Evolutionary conservation across 768 basidiomycete genomes (phyloP).

Genomic region (Tricholoma bakamatsutake): DNA sequence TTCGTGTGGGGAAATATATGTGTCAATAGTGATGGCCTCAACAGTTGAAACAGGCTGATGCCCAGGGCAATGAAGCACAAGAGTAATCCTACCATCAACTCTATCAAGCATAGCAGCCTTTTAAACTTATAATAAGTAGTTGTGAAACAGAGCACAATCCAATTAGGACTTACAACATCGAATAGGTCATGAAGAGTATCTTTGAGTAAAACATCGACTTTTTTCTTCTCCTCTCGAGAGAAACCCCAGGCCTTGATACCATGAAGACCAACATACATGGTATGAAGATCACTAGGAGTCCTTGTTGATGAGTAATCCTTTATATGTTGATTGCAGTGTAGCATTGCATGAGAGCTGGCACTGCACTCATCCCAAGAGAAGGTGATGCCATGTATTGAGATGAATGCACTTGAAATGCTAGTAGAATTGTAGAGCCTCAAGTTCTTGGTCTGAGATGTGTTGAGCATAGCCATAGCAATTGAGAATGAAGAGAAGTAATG

Average conservation of each 20-base stretch:
- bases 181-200: conserved; percentile 2
- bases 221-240: not conserved
- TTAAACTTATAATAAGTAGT: conserved; percentile 1
- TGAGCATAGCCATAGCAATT: not conserved
- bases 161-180: conserved; percentile 6
- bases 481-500: not conserved
- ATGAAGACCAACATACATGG: not conserved
- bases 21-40: conserved; percentile 3
- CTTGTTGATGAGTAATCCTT: not conserved
- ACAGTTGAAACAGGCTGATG: not conserved
- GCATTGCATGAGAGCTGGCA: conserved; percentile 1
- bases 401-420: not conserved
- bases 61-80: conserved; percentile 5
- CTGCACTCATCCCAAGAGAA: not conserved
- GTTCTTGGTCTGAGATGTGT: not conserved
- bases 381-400: not conserved
- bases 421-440: not conserved
- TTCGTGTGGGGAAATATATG: conserved; percentile 5
- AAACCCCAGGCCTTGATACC: not conserved
- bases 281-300: conserved; percentile 1
- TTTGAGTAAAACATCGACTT: not conserved
- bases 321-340: not conserved
- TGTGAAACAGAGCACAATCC: not conserved
- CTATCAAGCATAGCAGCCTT: conserved; percentile 8
- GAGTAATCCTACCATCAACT: conserved; percentile 7